These are phyloP conservation scores for Ajuga reptans DNA, from an alignment of 305 asterid species.

Conservation along the genomic window DNA sequence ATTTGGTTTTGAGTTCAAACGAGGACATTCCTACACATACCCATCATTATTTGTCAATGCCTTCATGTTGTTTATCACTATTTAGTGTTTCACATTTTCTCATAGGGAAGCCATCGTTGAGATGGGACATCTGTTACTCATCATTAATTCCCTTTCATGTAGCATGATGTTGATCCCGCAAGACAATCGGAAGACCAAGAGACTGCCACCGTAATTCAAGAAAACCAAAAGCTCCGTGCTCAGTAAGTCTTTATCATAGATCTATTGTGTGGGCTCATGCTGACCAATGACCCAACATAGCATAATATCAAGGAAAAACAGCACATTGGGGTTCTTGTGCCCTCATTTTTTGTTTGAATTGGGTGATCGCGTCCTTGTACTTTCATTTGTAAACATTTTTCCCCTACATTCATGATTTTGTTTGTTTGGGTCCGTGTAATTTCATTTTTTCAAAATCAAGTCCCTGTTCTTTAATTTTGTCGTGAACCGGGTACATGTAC, in stretches of 20 bases:
- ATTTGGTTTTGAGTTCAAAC: background rate
- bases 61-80: background rate
- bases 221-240: conserved; percentile 41
- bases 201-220: conserved; percentile 35
- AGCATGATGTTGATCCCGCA: conserved; percentile 36
- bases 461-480: too few species aligned
- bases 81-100: background rate
- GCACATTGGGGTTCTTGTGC: too few species aligned
- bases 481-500: too few species aligned
- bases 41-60: background rate
- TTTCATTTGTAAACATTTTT: too few species aligned
- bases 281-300: conserved; percentile 4
- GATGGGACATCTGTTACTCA: conserved; percentile 6
- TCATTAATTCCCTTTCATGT: conserved; percentile 19
- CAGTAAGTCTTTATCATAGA: conserved; percentile 39
- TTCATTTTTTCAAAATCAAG: too few species aligned
- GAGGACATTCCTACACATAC: background rate
- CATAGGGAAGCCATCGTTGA: background rate
- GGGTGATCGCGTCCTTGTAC: too few species aligned
- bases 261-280: background rate
- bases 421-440: too few species aligned
- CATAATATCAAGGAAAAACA: too few species aligned
- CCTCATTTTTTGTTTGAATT: too few species aligned
- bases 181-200: conserved; percentile 28
- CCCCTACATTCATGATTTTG: too few species aligned